These are phyloP conservation scores for Diaporthe capsici DNA, from an alignment of 2,329 filamentous ascomycete species.

Conservation along the genomic window DNA sequence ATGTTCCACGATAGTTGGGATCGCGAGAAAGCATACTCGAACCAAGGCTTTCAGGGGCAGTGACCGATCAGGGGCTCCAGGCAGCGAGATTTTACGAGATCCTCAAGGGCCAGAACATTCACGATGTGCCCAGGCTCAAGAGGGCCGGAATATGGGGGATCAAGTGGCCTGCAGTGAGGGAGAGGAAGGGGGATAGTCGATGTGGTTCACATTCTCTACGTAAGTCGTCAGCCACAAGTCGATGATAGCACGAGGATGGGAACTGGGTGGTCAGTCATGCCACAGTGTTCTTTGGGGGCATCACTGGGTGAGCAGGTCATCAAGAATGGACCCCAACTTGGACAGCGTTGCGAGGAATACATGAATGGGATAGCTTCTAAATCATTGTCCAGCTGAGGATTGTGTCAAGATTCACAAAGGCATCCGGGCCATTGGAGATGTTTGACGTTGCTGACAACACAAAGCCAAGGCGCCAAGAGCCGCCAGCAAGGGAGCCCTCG, in stretches of 20 bases:
- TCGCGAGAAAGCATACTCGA: background rate
- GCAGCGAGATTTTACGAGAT: background rate
- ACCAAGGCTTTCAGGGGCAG: background rate
- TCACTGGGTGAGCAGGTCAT: background rate
- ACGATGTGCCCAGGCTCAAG: background rate
- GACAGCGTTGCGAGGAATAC: background rate
- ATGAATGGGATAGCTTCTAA: too few relatives aligned
- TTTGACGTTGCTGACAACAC: background rate
- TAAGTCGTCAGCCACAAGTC: background rate
- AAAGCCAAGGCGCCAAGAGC: constrained; percentile 9
- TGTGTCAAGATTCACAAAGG: background rate
- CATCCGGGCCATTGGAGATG: background rate
- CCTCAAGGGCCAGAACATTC: background rate
- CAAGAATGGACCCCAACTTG: background rate
- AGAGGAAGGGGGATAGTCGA: accelerated
- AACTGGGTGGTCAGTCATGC: background rate
- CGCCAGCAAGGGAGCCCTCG: background rate
- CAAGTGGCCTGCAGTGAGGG: background rate
- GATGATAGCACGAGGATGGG: background rate
- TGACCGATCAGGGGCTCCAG: background rate
- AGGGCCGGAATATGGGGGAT: accelerated
- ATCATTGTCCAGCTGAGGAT: too few relatives aligned
- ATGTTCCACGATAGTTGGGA: background rate
- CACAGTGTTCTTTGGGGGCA: background rate
- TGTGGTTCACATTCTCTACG: background rate